phyloP scores from a whole-genome alignment of 805 yeast species.

The Wickerhamomyces bovis region DNA sequence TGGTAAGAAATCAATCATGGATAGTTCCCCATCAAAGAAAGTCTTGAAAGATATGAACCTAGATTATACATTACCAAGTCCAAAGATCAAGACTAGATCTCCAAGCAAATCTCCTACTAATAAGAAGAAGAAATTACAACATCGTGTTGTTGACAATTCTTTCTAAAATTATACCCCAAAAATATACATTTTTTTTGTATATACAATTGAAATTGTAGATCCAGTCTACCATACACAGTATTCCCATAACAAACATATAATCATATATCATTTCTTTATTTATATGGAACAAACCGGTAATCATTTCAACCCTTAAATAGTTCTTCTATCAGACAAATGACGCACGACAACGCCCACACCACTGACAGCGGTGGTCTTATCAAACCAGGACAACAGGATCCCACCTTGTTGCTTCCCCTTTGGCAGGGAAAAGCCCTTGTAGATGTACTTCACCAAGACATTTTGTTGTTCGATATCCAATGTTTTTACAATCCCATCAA shows the following conservation, averaged over 20 bases:
- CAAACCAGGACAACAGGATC: constrained; percentile 83
- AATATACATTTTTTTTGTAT: not conserved
- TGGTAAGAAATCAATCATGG: not conserved
- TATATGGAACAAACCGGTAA: no score
- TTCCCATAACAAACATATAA: not conserved
- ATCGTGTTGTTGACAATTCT: constrained; percentile 12
- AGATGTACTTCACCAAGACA: constrained; percentile 74
- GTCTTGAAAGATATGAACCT: constrained; percentile 11
- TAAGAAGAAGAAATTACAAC: constrained; percentile 15
- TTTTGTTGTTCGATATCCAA: constrained; percentile 66
- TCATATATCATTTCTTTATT: no score
- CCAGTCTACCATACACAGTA: no score
- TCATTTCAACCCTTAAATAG: constrained; percentile 42
- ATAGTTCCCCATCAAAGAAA: constrained; percentile 13
- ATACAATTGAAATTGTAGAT: not conserved
- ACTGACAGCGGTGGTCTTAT: constrained; percentile 73
- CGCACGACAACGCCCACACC: constrained; percentile 90
- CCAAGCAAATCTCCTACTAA: constrained; percentile 7
- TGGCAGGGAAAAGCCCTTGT: constrained; percentile 74
- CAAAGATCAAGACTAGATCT: constrained; percentile 10
- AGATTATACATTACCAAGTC: constrained; percentile 8
- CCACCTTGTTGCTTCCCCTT: constrained; percentile 87
- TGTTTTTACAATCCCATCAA: constrained; percentile 50
- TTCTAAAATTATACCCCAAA: not conserved
- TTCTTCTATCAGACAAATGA: constrained; percentile 78